Percentiles rank a stretch among this genome's conserved stretches.
phyloP scores from a whole-genome alignment of 1,284 basidiomycete species.

The Fomitiporia mediterranea region DNA sequence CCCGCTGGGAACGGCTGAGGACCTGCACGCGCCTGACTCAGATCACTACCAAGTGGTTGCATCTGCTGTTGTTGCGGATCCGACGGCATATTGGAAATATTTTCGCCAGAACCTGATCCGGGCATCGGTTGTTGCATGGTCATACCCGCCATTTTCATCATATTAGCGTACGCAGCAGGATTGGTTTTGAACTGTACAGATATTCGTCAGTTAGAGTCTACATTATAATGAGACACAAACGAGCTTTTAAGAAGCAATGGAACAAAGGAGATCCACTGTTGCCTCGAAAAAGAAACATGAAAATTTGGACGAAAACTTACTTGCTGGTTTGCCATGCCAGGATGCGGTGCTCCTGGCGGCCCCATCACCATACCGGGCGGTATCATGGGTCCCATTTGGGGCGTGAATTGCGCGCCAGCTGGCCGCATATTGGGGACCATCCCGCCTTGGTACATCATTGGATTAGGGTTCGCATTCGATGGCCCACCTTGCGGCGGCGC shows the following conservation, averaged over 20 bases:
- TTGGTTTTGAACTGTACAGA: slow-evolving; percentile 6
- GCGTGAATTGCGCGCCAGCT: slow-evolving; percentile 2
- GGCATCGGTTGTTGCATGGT: slow-evolving; percentile 1
- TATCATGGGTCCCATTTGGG: slow-evolving; percentile 5
- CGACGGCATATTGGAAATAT: slow-evolving; percentile 2
- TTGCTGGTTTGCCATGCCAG: slow-evolving; percentile 2
- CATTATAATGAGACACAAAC: background rate
- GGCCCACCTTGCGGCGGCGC: background rate
- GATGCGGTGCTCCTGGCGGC: slow-evolving; percentile 2
- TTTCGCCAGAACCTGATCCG: slow-evolving; percentile 5
- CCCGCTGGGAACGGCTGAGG: slow-evolving; percentile 9
- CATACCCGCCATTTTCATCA: slow-evolving; percentile 12
- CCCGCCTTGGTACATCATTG: background rate
- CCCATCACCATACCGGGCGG: slow-evolving; percentile 5
- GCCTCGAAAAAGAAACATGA: background rate
- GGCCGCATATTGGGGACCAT: slow-evolving; percentile 10
- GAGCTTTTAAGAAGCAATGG: background rate
- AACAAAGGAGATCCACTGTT: background rate
- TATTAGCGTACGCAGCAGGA: slow-evolving; percentile 7
- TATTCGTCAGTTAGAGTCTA: background rate
- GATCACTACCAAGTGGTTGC: slow-evolving; percentile 6
- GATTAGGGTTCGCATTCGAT: background rate
- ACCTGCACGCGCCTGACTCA: slow-evolving; percentile 6
- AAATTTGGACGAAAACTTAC: background rate
- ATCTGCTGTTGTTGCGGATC: slow-evolving; percentile 4